Evolutionary conservation across 1,284 basidiomycete species (phyloP), one percentile per base, ranked within the genome.

Genomic region (Butyriboletus appendiculatus): DNA sequence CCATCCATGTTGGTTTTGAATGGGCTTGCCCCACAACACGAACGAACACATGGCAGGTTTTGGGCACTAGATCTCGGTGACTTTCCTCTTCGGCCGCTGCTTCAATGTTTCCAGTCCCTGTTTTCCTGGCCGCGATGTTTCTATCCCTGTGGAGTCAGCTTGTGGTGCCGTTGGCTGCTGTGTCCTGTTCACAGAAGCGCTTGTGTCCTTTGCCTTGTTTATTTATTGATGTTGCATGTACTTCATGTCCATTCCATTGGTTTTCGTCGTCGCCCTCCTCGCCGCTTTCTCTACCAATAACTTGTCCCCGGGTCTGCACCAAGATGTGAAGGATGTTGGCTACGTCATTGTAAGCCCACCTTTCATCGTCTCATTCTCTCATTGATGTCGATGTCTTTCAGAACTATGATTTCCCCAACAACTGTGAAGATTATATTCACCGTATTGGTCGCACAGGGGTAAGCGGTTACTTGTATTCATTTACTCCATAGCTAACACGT

Each of bases 361-460:
- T 42, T 35, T 30, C 32, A 43, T 44, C 37, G 38, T 40, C 55
- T 48, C 48, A 53, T 61, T 35, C 34, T 15, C 39, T 59, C 32
- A 48, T 65, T 75, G 45, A 73, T 50, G 26, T 20, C 48, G 45
- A 73, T 50, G 28, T 20, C 48, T 56, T 65, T 63, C 60, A 92
- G 90, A 95, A 95, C 79, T 96, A 94, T 74, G 95, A 97, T 73
- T 98, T 97, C 81, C 94, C 96, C 5, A 97, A 96, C 76, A 95
- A 95, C 70, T 94, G 92, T 63, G 94, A 96, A 77, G 92, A 96
- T 73, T 94, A 94, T 71, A 92, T 95, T 52, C 92, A 96, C 72
- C 92, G 94, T 61, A 96, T 96, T 63, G 94, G 93, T 56, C 91
- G 94, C 72, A 92, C 90, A 63, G 90, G 90, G 55, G 90, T 92